Evolutionary conservation across 2,329 filamentous ascomycete species (phyloP).

Genomic region (Epichloe bromicola): DNA sequence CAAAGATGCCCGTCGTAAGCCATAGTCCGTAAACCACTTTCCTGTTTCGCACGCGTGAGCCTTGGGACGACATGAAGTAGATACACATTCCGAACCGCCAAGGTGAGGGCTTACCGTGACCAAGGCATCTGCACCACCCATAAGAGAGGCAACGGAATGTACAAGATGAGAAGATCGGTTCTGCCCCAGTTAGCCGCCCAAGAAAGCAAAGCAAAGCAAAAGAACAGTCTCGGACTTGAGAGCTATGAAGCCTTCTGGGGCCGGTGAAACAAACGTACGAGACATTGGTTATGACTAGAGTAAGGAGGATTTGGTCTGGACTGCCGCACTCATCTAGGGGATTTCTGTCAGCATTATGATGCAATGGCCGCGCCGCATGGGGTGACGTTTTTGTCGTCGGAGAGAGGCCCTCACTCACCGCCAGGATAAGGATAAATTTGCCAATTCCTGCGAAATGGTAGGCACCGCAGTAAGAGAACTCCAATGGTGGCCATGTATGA

Average conservation of each 20-base stretch:
- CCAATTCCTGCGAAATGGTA: conserved; percentile 14
- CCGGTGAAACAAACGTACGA: conserved; percentile 5
- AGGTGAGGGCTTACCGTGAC: conserved; percentile 5
- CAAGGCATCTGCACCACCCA: conserved; percentile 13
- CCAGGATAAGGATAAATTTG: conserved; percentile 14
- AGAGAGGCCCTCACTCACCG: conserved; percentile 3
- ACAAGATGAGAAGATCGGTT: conserved; percentile 13
- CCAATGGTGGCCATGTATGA: conserved; percentile 11
- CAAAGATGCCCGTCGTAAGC: conserved; percentile 13
- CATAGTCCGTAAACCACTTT: conserved; percentile 13
- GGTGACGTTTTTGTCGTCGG: background rate
- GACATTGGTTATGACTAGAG: conserved; percentile 13
- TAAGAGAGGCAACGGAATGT: conserved; percentile 12
- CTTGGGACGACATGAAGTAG: too few species aligned
- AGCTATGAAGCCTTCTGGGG: too few species aligned
- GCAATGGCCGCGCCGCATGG: too few species aligned
- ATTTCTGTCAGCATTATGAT: background rate
- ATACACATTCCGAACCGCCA: background rate
- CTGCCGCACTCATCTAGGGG: conserved; percentile 10
- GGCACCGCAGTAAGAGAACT: conserved; percentile 11
- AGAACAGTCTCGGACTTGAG: background rate
- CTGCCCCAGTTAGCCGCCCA: conserved; percentile 1
- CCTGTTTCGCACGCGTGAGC: conserved; percentile 2
- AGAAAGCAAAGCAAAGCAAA: background rate
- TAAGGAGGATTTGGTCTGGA: conserved; percentile 10